These are phyloP conservation scores for Hippophae tibetana DNA, from an alignment of 306 rosid genomes.

Conservation along the genomic window DNA sequence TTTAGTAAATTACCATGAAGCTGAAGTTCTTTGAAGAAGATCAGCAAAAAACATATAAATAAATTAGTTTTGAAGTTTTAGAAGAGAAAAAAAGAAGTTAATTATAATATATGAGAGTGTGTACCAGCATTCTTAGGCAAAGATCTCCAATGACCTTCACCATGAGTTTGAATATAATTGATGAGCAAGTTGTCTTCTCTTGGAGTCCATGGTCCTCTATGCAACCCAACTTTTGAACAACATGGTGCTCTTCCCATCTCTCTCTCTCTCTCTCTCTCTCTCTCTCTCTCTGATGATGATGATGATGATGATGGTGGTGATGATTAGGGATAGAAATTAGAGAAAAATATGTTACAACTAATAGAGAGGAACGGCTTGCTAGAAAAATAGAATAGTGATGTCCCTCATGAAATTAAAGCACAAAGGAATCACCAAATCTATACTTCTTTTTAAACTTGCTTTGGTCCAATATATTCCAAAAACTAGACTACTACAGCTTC, in stretches of 20 bases:
- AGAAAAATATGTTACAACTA: too few relatives aligned
- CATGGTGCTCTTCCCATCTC: conserved; percentile 62
- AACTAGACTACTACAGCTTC: too few relatives aligned
- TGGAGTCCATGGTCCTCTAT: conserved; percentile 75
- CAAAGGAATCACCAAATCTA: too few relatives aligned
- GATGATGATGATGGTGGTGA: background rate
- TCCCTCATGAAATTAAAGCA: too few relatives aligned
- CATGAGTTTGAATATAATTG: conserved; percentile 52
- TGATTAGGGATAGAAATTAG: background rate
- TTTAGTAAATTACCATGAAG: too few relatives aligned
- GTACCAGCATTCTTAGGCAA: conserved; percentile 62
- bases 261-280: too few relatives aligned
- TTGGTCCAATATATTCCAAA: too few relatives aligned
- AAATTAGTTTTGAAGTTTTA: background rate
- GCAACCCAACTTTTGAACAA: conserved; percentile 55
- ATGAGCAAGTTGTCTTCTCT: conserved; percentile 63
- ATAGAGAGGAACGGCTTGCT: too few relatives aligned
- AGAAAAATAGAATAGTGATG: too few relatives aligned
- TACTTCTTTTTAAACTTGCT: too few relatives aligned
- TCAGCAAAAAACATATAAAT: background rate
- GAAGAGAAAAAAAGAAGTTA: background rate
- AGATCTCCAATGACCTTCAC: conserved; percentile 76
- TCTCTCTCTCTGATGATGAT: background rate
- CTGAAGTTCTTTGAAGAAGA: too few relatives aligned
- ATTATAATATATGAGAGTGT: background rate